Percentiles rank a stretch among this genome's conserved stretches.
These are phyloP conservation scores for Lobosporangium transversale DNA, from an alignment of 192 early-diverging fungal species.

Conservation along the genomic window DNA sequence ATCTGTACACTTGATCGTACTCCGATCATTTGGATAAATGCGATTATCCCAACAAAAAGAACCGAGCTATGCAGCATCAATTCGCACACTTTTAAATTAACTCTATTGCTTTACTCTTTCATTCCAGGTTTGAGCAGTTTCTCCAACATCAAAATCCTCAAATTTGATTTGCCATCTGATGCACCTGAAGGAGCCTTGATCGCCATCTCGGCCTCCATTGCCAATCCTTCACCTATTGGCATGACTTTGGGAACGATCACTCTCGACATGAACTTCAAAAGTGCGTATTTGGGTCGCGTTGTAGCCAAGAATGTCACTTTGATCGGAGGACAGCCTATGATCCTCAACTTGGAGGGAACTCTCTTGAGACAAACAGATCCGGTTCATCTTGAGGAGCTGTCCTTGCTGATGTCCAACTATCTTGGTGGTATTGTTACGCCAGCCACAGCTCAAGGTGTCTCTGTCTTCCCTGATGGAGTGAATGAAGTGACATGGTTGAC, in stretches of 20 bases:
- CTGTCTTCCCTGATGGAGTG: constrained; percentile 42
- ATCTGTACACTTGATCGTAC: too few species aligned
- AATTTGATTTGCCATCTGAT: constrained; percentile 33
- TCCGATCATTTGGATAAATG: too few species aligned
- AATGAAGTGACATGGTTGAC: constrained; percentile 42
- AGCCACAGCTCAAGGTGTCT: constrained; percentile 33
- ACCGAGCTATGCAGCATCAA: too few species aligned
- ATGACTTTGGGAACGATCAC: constrained; percentile 41
- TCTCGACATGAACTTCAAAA: constrained; percentile 43
- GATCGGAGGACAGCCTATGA: constrained; percentile 32
- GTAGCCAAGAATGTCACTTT: constrained; percentile 31
- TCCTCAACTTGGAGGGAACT: constrained; percentile 36
- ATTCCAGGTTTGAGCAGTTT: constrained; percentile 38
- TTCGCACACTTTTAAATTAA: too few species aligned
- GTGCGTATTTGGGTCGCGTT: constrained; percentile 32
- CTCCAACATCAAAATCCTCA: constrained; percentile 42
- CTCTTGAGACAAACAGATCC: constrained; percentile 38
- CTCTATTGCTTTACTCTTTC: too few species aligned
- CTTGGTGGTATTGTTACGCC: constrained; percentile 24
- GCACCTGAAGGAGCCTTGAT: constrained; percentile 27
- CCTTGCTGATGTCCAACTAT: constrained; percentile 45
- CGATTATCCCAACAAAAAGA: too few species aligned
- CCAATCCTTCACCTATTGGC: constrained; percentile 44
- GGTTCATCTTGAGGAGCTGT: constrained; percentile 30
- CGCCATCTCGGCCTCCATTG: constrained; percentile 26